Percentiles rank a stretch among this genome's conserved stretches.
Evolutionary conservation across 2,329 filamentous ascomycete species (phyloP).

Genomic region (Amauroascus verrucosus): DNA sequence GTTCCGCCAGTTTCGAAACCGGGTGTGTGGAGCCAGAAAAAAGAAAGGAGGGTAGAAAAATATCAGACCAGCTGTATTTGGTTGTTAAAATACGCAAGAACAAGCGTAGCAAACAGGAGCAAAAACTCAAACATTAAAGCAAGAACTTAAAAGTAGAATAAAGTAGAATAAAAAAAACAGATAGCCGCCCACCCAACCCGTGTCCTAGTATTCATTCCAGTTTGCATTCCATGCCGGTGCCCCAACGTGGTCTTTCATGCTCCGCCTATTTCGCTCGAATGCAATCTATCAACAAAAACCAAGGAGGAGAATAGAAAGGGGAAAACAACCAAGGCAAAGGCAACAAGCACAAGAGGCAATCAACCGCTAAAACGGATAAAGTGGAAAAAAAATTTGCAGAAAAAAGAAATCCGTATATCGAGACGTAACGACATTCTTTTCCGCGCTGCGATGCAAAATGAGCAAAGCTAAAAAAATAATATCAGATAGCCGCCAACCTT

Average conservation of each 20-base stretch:
- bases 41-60: conserved; percentile 5
- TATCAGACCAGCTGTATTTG: neutral
- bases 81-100: neutral
- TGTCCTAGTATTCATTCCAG: conserved; percentile 10
- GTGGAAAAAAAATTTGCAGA: too few relatives aligned
- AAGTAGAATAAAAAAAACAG: conserved; percentile 10
- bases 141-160: conserved; percentile 10
- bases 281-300: conserved; percentile 12
- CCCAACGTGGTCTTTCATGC: conserved; percentile 10
- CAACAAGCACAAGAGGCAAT: neutral
- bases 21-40: too few relatives aligned
- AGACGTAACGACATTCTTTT: neutral
- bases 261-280: conserved; percentile 11
- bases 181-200: conserved; percentile 17
- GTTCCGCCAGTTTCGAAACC: too few relatives aligned
- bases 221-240: conserved; percentile 11
- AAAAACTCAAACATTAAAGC: too few relatives aligned
- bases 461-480: conserved; percentile 7
- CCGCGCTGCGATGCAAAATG: conserved; percentile 5
- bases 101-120: conserved; percentile 10
- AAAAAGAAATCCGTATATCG: neutral
- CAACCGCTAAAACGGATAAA: neutral
- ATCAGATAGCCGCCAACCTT: conserved; percentile 12
- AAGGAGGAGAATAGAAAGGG: neutral
- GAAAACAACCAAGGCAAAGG: neutral